Evolutionary conservation across 1,139 yeast genomes (phyloP).

Genomic region (Sugiyamaella novakii): DNA sequence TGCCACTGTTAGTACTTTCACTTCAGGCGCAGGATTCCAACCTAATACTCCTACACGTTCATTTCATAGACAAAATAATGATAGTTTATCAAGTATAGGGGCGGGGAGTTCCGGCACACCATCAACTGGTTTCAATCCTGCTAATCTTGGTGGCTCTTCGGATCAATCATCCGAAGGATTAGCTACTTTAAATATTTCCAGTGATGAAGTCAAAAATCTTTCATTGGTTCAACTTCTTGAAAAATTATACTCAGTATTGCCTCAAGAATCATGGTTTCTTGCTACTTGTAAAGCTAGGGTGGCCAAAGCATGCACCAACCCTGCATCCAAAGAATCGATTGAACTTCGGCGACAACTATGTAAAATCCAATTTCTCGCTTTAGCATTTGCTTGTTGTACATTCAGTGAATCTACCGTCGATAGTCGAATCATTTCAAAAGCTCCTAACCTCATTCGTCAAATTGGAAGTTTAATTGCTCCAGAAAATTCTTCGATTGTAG

Average conservation of each 20-base stretch:
- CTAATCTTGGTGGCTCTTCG: conserved; percentile 1
- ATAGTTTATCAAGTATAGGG: conserved; percentile 3
- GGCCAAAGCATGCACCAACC: conserved; percentile 69
- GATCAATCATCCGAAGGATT: conserved; percentile 32
- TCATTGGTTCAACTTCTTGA: conserved; percentile 63
- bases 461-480: conserved; percentile 71
- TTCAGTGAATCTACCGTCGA: conserved; percentile 53
- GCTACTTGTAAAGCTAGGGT: conserved; percentile 63
- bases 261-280: conserved; percentile 63
- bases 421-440: conserved; percentile 67
- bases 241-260: conserved; percentile 59
- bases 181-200: conserved; percentile 30
- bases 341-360: conserved; percentile 61
- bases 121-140: not conserved
- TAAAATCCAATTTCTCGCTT: conserved; percentile 65
- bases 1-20: conserved; percentile 9
- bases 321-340: conserved; percentile 52
- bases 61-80: conserved; percentile 11
- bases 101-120: not conserved
- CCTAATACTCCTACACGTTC: conserved; percentile 12
- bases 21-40: conserved; percentile 6
- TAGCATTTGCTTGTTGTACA: conserved; percentile 62
- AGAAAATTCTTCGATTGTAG: conserved; percentile 50
- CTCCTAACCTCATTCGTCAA: conserved; percentile 72
- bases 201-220: conserved; percentile 34